phyloP scores from a whole-genome alignment of 1,284 basidiomycete species.

The Heterobasidion irregulare region DNA sequence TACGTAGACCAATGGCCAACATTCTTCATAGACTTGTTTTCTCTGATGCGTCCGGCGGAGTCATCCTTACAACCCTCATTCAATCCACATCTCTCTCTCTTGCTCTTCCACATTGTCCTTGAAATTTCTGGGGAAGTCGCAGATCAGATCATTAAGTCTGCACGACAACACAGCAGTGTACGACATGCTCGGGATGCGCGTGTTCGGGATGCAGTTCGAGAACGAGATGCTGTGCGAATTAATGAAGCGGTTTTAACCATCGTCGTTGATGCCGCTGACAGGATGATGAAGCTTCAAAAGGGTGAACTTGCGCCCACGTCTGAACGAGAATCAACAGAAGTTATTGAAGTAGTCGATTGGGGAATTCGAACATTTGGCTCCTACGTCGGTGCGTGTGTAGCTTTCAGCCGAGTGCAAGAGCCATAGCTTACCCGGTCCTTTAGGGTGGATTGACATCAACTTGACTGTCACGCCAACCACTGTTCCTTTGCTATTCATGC shows the following conservation, averaged over 20 bases:
- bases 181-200: constrained; percentile 76
- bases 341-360: constrained; percentile 81
- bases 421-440: background rate
- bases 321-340: constrained; percentile 46
- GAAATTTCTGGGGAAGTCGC: constrained; percentile 92
- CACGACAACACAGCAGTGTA: constrained; percentile 59
- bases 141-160: constrained; percentile 84
- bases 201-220: constrained; percentile 85
- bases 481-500: constrained; percentile 77
- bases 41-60: constrained; percentile 57
- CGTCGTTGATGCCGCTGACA: constrained; percentile 67
- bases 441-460: constrained; percentile 98
- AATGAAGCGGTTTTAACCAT: constrained; percentile 86
- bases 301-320: constrained; percentile 28
- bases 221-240: constrained; percentile 81
- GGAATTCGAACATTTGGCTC: constrained; percentile 87
- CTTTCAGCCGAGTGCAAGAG: background rate
- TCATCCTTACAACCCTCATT: constrained; percentile 47
- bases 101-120: constrained; percentile 82
- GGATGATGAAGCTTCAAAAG: constrained; percentile 47
- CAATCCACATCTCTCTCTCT: constrained; percentile 75
- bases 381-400: constrained; percentile 75
- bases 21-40: constrained; percentile 76
- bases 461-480: constrained; percentile 90
- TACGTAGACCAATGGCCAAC: constrained; percentile 80